Base-by-base conservation (phyloP, 1,139 yeast species). In the Yamadazyma songkhlaensis region DNA sequence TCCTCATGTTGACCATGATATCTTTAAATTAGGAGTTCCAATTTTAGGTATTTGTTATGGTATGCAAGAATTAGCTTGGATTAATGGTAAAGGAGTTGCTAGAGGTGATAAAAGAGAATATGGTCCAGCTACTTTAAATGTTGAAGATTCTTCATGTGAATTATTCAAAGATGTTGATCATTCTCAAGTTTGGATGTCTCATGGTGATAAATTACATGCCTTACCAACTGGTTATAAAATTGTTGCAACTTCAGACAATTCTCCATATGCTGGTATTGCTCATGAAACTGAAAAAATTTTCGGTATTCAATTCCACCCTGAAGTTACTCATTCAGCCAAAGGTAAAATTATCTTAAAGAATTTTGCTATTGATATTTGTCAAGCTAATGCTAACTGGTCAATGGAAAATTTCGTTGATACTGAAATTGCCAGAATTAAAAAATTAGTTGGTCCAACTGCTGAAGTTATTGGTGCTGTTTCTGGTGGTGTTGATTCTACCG, bases 401-500 rank as follows among this genome's bases (percentile, higher is more conserved):
- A 92, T 92, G 98, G 88, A 85, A 69, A 94, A 92, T 74, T 92
- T 92, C 65, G 85, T 94, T 56, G 96, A 88, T 55, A 88, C 96
- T 46, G 98, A 94, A 72, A 89, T 92, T 54, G 81, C 87, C 50
- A 81, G 98, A 67, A 94, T 92, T 53, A 79, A 87, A 66, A 74
- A 79, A 44, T 74, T 90, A 53, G 97, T 92, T 50, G 99, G 99
- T 42, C 97, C 96, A 50, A 84, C 90, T 44, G 98, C 96, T 41
- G 97, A 92, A 69, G 99, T 94, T 48, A 92, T 92, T 60, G 99
- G 99, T 69, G 99, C 99, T 40, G 98, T 92, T 53, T 87, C 97
- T 44, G 99, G 99, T 58, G 98, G 99, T 73, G 98, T 94, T 48
- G 99, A 92, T 67, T 92, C 98, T 40, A 92, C 99, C 34, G 98